Evolutionary conservation across 1,139 yeast species (phyloP).

Genomic region (Chernovozyma aurita): DNA sequence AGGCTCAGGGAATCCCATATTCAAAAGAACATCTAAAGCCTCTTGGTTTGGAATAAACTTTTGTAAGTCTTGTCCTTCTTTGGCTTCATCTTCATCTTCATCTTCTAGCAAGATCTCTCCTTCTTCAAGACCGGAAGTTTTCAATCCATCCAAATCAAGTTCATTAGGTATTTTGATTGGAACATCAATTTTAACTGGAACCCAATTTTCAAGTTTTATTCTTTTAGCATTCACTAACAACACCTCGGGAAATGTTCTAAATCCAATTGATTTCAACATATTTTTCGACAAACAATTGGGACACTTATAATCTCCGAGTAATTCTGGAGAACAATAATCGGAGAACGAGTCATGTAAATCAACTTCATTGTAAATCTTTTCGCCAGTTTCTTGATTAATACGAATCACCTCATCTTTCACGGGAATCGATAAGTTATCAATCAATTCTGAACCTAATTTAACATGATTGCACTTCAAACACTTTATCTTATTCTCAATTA

Average conservation of each 20-base stretch:
- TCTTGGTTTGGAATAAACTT: slow-evolving; percentile 52
- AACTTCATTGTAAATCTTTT: slow-evolving; percentile 45
- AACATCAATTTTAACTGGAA: slow-evolving; percentile 75
- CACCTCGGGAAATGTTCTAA: slow-evolving; percentile 66
- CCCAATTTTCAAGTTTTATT: slow-evolving; percentile 84
- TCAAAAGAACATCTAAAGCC: slow-evolving; percentile 50
- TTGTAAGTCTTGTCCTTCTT: slow-evolving; percentile 3
- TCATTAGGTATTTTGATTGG: slow-evolving; percentile 60
- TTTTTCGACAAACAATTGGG: slow-evolving; percentile 46
- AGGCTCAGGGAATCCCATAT: slow-evolving; percentile 85
- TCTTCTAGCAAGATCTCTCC: slow-evolving; percentile 41
- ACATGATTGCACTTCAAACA: slow-evolving; percentile 64
- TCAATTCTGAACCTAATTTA: slow-evolving; percentile 49
- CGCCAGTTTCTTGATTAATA: slow-evolving; percentile 37
- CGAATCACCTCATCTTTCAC: slow-evolving; percentile 38
- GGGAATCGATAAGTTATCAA: slow-evolving; percentile 68
- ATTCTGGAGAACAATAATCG: slow-evolving; percentile 46
- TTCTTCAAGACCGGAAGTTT: slow-evolving; percentile 26
- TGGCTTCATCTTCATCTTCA: slow-evolving; percentile 18
- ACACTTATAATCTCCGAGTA: slow-evolving; percentile 64
- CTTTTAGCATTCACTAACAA: slow-evolving; percentile 73
- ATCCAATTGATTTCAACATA: slow-evolving; percentile 40
- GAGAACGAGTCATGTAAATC: slow-evolving; percentile 49
- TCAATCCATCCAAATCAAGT: slow-evolving; percentile 23
- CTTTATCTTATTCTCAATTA: slow-evolving; percentile 58